These are phyloP conservation scores for Monosporozyma yasuniensis DNA, from an alignment of 805 yeast species.

Conservation along the genomic window DNA sequence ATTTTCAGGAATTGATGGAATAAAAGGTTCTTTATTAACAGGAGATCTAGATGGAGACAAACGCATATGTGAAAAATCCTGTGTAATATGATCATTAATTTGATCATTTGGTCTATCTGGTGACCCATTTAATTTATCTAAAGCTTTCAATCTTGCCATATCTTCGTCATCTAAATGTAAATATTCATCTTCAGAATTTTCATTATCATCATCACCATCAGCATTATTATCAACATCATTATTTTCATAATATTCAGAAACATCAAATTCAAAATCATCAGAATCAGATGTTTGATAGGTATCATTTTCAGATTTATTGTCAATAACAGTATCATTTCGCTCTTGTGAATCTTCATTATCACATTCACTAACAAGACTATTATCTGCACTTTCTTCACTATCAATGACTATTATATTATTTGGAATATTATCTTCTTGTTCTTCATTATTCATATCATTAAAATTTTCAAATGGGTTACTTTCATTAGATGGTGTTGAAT, in stretches of 20 bases:
- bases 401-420: background rate
- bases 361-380: background rate
- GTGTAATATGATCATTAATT: background rate
- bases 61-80: background rate
- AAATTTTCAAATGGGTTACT: constrained; percentile 6
- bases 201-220: background rate
- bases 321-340: background rate
- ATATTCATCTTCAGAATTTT: constrained; percentile 4
- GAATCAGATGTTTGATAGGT: background rate
- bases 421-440: constrained; percentile 1
- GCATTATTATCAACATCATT: constrained; percentile 4
- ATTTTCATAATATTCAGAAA: constrained; percentile 7
- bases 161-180: constrained; percentile 14
- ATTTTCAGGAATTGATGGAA: background rate
- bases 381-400: background rate
- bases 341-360: background rate
- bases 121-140: constrained; percentile 11
- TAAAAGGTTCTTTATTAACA: background rate
- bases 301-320: background rate
- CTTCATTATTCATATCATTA: constrained; percentile 7
- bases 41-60: background rate
- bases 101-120: background rate
- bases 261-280: constrained; percentile 3
- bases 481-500: background rate
- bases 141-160: constrained; percentile 10